A percentile compares a stretch with the other conserved stretches of the same genome.
Conservation (phyloP, 495 filamentous ascomycete genomes). For the Aspergillus leporis region DNA sequence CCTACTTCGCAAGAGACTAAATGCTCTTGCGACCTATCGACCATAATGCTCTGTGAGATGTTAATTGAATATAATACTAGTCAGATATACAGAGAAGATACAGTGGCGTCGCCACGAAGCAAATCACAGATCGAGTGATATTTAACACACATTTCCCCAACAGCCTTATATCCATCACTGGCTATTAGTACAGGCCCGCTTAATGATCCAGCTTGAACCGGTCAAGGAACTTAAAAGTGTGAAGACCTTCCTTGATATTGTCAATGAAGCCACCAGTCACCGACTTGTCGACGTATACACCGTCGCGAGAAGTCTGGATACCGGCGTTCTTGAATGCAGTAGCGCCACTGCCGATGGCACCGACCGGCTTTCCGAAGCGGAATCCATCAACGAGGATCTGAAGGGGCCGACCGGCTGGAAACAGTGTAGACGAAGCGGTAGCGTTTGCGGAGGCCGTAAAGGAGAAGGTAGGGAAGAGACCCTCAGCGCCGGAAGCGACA, state of each 20-base stretch:
- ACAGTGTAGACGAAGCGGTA: slow-evolving; percentile 51
- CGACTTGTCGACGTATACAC: slow-evolving; percentile 49
- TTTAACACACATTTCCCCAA: neutral
- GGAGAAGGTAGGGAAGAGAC: slow-evolving; percentile 45
- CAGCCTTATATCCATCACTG: neutral
- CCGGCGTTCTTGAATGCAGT: slow-evolving; percentile 45
- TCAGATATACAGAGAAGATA: slow-evolving; percentile 4
- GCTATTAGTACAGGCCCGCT: neutral
- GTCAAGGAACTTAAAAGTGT: slow-evolving; percentile 64
- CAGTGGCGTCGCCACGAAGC: neutral
- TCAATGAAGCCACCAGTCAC: slow-evolving; percentile 40
- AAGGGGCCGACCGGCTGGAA: slow-evolving; percentile 60
- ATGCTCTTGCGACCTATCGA: too few relatives aligned
- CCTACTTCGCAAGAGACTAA: too few relatives aligned
- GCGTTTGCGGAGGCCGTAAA: slow-evolving; percentile 22
- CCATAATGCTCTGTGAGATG: neutral
- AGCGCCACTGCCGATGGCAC: slow-evolving; percentile 52
- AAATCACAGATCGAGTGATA: neutral
- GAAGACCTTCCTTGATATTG: slow-evolving; percentile 58
- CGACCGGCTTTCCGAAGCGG: slow-evolving; percentile 73
- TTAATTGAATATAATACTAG: neutral
- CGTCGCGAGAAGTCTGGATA: slow-evolving; percentile 38
- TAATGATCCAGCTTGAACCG: slow-evolving; percentile 39
- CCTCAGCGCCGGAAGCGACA: slow-evolving; percentile 57
- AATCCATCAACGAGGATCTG: slow-evolving; percentile 68